A percentile compares a stretch with the other conserved stretches of the same genome.
phyloP scores from a whole-genome alignment of 495 filamentous ascomycete species.

The Pseudevernia furfuracea region DNA sequence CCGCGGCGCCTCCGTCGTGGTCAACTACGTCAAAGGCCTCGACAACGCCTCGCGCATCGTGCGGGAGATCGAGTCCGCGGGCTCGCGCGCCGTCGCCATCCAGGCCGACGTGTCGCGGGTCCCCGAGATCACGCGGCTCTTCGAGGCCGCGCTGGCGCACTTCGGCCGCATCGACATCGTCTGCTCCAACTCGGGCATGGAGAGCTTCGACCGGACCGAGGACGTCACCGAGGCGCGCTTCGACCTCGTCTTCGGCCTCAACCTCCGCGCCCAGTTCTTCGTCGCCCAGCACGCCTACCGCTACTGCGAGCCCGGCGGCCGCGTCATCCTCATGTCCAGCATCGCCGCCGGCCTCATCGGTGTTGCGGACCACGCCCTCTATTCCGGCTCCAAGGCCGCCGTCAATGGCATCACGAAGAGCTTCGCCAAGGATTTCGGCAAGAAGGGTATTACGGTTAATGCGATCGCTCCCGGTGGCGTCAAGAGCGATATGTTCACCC shows the following conservation, averaged over 20 bases:
- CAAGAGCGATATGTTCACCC: conserved; percentile 64
- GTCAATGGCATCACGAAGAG: conserved; percentile 51
- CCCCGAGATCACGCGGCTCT: conserved; percentile 54
- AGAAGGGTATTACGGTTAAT: conserved; percentile 56
- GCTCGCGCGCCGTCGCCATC: conserved; percentile 57
- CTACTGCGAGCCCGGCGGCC: conserved; percentile 57
- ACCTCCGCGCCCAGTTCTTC: conserved; percentile 75
- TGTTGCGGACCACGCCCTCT: conserved; percentile 57
- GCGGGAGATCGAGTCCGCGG: conserved; percentile 52
- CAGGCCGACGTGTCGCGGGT: conserved; percentile 67
- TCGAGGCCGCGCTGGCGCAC: conserved; percentile 53
- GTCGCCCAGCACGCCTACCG: conserved; percentile 70
- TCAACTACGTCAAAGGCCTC: conserved; percentile 67
- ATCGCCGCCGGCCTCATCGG: conserved; percentile 49
- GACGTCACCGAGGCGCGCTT: conserved; percentile 69
- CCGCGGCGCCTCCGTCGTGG: conserved; percentile 61
- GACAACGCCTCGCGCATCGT: conserved; percentile 56
- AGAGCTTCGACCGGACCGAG: conserved; percentile 42
- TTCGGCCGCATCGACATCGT: conserved; percentile 73
- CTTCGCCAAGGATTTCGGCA: conserved; percentile 46
- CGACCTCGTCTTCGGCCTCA: conserved; percentile 69
- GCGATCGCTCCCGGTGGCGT: conserved; percentile 59
- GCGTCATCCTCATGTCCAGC: conserved; percentile 56
- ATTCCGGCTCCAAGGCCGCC: conserved; percentile 51
- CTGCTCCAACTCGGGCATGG: conserved; percentile 59